Evolutionary conservation across 306 rosid genomes (phyloP).

Genomic region (Trifolium fragiferum): DNA sequence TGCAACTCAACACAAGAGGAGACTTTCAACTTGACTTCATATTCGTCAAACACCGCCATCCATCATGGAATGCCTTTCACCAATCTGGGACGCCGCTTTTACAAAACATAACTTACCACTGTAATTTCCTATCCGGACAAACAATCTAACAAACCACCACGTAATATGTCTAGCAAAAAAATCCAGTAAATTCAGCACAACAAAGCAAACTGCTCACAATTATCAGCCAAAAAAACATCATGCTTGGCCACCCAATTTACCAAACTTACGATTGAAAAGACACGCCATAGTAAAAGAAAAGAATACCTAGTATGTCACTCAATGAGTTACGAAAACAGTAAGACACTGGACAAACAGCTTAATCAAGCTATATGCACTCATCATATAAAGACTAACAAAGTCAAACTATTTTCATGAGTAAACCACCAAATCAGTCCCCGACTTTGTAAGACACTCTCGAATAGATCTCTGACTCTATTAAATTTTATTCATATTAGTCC

Average conservation of each 20-base stretch:
- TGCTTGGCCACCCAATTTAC: not conserved
- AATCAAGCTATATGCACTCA: not conserved
- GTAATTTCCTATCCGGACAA: slow-evolving; percentile 13
- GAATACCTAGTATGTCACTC: not conserved
- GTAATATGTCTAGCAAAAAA: slow-evolving; percentile 24
- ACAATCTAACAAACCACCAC: slow-evolving; percentile 29
- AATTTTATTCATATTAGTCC: no score
- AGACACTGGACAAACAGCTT: not conserved
- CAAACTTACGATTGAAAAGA: slow-evolving; percentile 14
- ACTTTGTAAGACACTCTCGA: no score
- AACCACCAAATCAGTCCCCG: no score
- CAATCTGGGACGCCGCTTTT: slow-evolving; percentile 16
- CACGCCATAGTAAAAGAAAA: not conserved
- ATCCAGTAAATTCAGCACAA: slow-evolving; percentile 38
- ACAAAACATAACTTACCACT: slow-evolving; percentile 8
- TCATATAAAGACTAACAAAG: not conserved
- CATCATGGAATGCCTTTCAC: slow-evolving; percentile 7
- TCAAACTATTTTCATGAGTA: not conserved
- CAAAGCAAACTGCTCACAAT: not conserved
- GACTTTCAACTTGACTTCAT: slow-evolving; percentile 34
- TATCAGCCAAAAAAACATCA: slow-evolving; percentile 29
- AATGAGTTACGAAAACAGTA: not conserved
- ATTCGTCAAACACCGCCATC: slow-evolving; percentile 3
- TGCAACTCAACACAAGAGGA: slow-evolving; percentile 45
- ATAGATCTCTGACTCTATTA: no score